Conservation (phyloP, 106 monocot species). For the Dendrobium catenatum region DNA sequence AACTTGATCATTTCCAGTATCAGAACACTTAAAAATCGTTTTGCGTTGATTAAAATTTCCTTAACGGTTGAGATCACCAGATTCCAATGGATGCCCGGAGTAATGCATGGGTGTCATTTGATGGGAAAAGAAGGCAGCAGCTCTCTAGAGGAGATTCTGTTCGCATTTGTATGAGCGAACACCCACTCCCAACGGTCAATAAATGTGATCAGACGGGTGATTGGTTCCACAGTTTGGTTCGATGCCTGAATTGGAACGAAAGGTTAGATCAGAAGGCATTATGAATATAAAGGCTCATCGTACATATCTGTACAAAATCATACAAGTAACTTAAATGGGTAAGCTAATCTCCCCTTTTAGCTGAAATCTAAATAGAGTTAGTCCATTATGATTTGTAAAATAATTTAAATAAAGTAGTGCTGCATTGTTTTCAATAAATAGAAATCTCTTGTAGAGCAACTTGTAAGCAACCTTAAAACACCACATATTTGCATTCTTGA, state of each 20-base stretch:
- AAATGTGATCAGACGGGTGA: slow-evolving; percentile 97
- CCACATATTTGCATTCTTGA: too few species aligned
- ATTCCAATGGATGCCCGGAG: slow-evolving; percentile 79
- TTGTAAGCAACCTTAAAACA: too few species aligned
- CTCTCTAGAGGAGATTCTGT: slow-evolving; percentile 89
- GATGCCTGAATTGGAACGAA: slow-evolving; percentile 98
- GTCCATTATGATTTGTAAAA: too few species aligned
- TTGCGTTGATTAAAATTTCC: not conserved
- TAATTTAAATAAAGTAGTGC: too few species aligned
- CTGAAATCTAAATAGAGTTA: too few species aligned
- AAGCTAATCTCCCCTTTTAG: too few species aligned
- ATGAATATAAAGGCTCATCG: slow-evolving; percentile 11
- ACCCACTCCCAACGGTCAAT: slow-evolving; percentile 95
- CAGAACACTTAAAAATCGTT: not conserved
- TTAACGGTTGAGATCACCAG: slow-evolving; percentile 23
- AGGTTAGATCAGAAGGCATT: slow-evolving; percentile 89
- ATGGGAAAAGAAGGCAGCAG: slow-evolving; percentile 97
- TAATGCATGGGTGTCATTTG: slow-evolving; percentile 99
- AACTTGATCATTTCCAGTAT: too few species aligned
- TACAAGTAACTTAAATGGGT: too few species aligned
- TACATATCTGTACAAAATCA: too few species aligned
- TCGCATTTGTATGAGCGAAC: slow-evolving; percentile 84
- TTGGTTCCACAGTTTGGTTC: slow-evolving; percentile 90
- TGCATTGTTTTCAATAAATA: too few species aligned
- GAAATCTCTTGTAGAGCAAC: too few species aligned